Evolutionary conservation across 805 yeast species (phyloP).

Genomic region (Danielozyma ontarioensis): DNA sequence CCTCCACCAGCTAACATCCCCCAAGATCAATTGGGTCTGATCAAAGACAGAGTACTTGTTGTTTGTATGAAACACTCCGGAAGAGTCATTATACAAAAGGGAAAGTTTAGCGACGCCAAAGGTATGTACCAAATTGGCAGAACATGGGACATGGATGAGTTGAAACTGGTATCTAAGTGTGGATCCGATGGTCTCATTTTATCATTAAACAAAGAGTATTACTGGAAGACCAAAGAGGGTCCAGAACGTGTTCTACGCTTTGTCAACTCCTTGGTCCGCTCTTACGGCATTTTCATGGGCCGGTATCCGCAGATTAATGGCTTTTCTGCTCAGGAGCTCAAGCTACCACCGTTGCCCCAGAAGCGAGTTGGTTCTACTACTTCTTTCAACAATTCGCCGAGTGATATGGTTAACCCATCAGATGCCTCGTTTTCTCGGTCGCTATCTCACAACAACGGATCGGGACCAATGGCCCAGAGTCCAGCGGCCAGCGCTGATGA

Average conservation of each 20-base stretch:
- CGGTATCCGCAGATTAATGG: constrained; percentile 34
- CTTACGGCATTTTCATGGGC: constrained; percentile 31
- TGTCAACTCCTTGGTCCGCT: constrained; percentile 24
- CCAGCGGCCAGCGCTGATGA: constrained; percentile 11
- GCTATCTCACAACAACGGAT: constrained; percentile 16
- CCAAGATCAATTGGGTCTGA: constrained; percentile 25
- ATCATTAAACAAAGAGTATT: constrained; percentile 70
- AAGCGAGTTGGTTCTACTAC: constrained; percentile 1
- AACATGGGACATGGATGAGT: constrained; percentile 81
- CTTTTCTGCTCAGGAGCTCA: constrained; percentile 27
- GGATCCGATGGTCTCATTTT: constrained; percentile 55
- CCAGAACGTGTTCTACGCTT: constrained; percentile 30
- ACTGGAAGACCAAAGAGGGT: constrained; percentile 55
- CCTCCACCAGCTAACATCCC: constrained; percentile 62
- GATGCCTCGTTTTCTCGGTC: constrained; percentile 21
- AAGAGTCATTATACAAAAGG: constrained; percentile 73
- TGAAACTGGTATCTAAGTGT: constrained; percentile 49
- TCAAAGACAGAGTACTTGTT: constrained; percentile 57
- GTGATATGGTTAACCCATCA: too few species aligned
- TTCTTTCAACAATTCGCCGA: background rate
- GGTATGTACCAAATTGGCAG: constrained; percentile 84
- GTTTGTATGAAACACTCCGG: constrained; percentile 63
- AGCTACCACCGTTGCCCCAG: constrained; percentile 21
- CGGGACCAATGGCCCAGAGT: constrained; percentile 14
- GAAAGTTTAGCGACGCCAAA: constrained; percentile 65